Conservation (phyloP, 495 filamentous ascomycete genomes). For the Letharia columbiana region DNA sequence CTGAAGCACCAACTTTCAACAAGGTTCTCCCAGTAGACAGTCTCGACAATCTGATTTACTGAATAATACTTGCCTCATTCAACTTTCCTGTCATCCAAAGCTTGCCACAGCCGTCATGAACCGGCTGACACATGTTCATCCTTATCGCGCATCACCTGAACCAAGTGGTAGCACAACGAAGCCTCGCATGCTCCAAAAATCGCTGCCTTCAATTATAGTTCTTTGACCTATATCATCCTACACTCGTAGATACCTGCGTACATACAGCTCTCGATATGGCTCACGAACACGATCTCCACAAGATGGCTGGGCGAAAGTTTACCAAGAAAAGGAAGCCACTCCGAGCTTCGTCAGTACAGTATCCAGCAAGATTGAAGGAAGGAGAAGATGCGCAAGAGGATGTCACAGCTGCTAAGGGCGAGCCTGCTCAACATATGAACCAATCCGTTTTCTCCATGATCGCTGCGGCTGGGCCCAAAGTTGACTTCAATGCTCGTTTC, state of each 20-base stretch:
- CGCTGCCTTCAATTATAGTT: neutral
- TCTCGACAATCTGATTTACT: neutral
- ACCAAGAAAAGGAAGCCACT: conserved; percentile 51
- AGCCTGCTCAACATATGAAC: conserved; percentile 63
- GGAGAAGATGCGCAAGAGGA: conserved; percentile 67
- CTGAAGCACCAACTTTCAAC: neutral
- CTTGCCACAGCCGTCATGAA: conserved; percentile 11
- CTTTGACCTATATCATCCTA: neutral
- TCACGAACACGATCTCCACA: conserved; percentile 32
- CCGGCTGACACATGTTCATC: conserved; percentile 9
- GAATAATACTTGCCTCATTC: conserved; percentile 1
- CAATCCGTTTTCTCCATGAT: conserved; percentile 93
- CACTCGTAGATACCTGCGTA: neutral
- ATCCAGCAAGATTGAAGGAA: conserved; percentile 70
- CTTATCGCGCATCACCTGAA: conserved; percentile 21
- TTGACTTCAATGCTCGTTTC: conserved; percentile 72
- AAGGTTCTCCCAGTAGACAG: neutral
- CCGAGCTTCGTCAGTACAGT: conserved; percentile 55
- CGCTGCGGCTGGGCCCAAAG: conserved; percentile 74
- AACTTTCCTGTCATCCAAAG: neutral
- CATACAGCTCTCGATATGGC: conserved; percentile 26
- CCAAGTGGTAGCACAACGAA: conserved; percentile 3
- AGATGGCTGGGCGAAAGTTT: conserved; percentile 41
- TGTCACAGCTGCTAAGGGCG: conserved; percentile 49
- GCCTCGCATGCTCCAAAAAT: neutral